Evolutionary conservation across 2,329 filamentous ascomycete species (phyloP).

Genomic region (Pseudogymnoascus sp.): DNA sequence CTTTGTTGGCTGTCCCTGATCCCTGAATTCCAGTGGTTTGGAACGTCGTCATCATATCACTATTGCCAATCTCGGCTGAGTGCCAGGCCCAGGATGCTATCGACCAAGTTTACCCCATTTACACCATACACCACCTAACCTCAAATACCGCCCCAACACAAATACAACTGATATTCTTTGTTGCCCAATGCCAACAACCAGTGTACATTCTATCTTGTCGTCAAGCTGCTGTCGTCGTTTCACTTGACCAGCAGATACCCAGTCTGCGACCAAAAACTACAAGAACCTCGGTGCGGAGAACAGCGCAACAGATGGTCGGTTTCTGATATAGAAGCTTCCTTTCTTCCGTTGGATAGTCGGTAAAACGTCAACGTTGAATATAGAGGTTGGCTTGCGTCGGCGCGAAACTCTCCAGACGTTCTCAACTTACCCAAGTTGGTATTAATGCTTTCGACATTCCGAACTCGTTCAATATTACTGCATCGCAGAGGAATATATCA

Average conservation of each 20-base stretch:
- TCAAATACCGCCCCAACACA: background rate
- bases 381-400: no score
- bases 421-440: background rate
- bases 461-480: background rate
- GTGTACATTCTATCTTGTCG: background rate
- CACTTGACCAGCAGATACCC: background rate
- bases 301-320: background rate
- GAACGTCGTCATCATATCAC: slow-evolving; percentile 7
- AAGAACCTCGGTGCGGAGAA: background rate
- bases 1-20: slow-evolving; percentile 1
- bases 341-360: no score
- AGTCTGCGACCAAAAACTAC: background rate
- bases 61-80: slow-evolving; percentile 9
- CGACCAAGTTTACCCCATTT: slow-evolving; percentile 6
- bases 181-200: slow-evolving; percentile 1
- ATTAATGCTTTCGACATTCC: slow-evolving; percentile 7
- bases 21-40: background rate
- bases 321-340: no score
- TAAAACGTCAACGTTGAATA: no score
- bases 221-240: background rate
- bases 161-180: background rate
- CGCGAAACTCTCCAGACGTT: background rate
- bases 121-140: background rate
- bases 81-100: slow-evolving; percentile 2
- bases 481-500: slow-evolving; percentile 1